These are phyloP conservation scores for Zhuliangozyma blackwelliae DNA, from an alignment of 1,139 yeast genomes.

Conservation along the genomic window DNA sequence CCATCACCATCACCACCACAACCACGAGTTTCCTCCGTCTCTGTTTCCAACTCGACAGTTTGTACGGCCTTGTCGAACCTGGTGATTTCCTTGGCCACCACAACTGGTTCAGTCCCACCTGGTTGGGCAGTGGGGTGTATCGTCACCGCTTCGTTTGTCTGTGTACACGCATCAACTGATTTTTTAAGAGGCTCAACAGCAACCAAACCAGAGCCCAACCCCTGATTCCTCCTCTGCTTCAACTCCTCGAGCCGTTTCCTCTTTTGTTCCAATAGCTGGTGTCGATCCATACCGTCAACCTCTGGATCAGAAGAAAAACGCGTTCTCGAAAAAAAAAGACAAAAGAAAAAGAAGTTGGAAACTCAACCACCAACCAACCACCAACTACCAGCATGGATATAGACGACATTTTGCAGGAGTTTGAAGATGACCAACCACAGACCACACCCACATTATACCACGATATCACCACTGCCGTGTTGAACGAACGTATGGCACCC, in stretches of 20 bases:
- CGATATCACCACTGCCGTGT: slow-evolving; percentile 63
- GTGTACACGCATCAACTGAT: slow-evolving; percentile 10
- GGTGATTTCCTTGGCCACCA: slow-evolving; percentile 13
- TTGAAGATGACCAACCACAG: slow-evolving; percentile 31
- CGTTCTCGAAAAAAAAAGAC: slow-evolving; percentile 3
- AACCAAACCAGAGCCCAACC: too few relatives aligned
- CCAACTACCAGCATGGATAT: slow-evolving; percentile 40
- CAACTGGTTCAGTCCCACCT: background rate
- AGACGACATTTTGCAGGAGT: slow-evolving; percentile 64
- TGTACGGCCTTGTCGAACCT: slow-evolving; percentile 33
- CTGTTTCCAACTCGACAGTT: slow-evolving; percentile 1
- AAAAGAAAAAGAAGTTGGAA: too few relatives aligned
- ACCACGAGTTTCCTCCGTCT: too few relatives aligned
- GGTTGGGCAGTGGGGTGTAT: background rate
- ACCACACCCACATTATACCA: slow-evolving; percentile 24
- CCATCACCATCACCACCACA: slow-evolving; percentile 8
- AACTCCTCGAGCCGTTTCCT: slow-evolving; percentile 40
- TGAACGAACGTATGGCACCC: slow-evolving; percentile 81
- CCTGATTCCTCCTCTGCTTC: slow-evolving; percentile 23
- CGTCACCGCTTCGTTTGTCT: slow-evolving; percentile 4
- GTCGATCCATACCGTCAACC: slow-evolving; percentile 29
- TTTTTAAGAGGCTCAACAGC: background rate
- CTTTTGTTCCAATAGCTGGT: slow-evolving; percentile 37
- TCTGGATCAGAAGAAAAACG: slow-evolving; percentile 3
- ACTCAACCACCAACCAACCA: background rate